Evolutionary conservation across 257 asterid species (phyloP).

Genomic region (Gynochthodes officinalis): DNA sequence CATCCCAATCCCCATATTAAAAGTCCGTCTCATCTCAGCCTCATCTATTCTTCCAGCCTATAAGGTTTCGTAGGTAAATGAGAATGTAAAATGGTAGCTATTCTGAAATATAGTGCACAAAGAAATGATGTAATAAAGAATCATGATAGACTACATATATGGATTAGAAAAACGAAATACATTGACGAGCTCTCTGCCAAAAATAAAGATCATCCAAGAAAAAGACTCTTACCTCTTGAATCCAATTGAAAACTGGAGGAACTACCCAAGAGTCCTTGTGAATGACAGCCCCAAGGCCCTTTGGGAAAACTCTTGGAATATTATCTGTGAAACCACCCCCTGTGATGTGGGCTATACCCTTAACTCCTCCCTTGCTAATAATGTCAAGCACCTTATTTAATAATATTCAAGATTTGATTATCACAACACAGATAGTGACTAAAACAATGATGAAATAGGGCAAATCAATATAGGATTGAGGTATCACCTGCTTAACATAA

Average conservation of each 20-base stretch:
- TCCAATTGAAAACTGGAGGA: conserved; percentile 88
- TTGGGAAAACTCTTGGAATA: conserved; percentile 87
- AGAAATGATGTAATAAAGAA: not conserved
- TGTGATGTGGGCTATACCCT: conserved; percentile 95
- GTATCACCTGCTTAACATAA: conserved; percentile 82
- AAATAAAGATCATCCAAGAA: not conserved
- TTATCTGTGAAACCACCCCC: conserved; percentile 97
- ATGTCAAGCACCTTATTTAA: conserved; percentile 70
- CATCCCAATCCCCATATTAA: conserved; percentile 97
- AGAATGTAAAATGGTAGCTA: not conserved
- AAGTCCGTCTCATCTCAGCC: conserved; percentile 79
- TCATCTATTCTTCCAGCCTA: conserved; percentile 83
- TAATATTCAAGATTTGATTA: conserved; percentile 2
- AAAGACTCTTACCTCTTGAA: conserved; percentile 68
- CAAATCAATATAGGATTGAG: not conserved
- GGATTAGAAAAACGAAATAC: not conserved
- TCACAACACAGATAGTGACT: not conserved
- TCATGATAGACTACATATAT: not conserved
- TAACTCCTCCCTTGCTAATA: conserved; percentile 78
- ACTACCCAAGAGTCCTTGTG: conserved; percentile 64
- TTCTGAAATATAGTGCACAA: not conserved
- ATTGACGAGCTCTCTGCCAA: not conserved
- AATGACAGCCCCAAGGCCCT: conserved; percentile 80
- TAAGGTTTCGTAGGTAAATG: conserved; percentile 10
- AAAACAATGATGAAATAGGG: not conserved